These are phyloP conservation scores for Diaporthe citrichinensis DNA, from an alignment of 2,329 filamentous ascomycete species.

Conservation along the genomic window DNA sequence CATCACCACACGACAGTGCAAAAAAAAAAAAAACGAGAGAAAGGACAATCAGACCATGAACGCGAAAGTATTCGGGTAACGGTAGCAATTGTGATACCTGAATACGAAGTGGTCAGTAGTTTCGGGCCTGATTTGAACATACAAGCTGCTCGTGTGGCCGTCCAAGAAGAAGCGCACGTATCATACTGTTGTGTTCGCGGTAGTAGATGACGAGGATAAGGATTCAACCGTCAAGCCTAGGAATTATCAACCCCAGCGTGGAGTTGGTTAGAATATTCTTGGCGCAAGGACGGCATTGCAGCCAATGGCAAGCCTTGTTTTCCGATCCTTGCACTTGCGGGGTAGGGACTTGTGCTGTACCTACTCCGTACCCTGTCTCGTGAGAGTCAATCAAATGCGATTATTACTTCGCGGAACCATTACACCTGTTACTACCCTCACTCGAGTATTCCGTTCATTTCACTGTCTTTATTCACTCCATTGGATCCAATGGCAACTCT, in stretches of 20 bases:
- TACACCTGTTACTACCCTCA: neutral
- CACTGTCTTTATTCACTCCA: too few species aligned
- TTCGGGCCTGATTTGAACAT: neutral
- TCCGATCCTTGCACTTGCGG: slow-evolving; percentile 25
- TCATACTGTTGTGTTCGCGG: neutral
- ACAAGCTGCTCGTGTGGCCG: too few species aligned
- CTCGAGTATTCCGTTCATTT: neutral
- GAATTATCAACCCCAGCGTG: too few species aligned
- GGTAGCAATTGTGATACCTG: neutral
- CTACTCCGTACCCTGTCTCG: too few species aligned
- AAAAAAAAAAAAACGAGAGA: neutral
- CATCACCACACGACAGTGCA: neutral
- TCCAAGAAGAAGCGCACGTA: slow-evolving; percentile 9
- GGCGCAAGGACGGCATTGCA: neutral
- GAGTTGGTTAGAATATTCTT: neutral
- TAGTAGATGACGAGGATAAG: neutral
- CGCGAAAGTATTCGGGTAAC: neutral
- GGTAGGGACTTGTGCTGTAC: neutral
- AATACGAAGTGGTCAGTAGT: neutral
- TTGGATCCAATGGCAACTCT: too few species aligned
- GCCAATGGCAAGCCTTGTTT: neutral
- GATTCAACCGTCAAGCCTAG: neutral
- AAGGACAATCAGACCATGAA: neutral
- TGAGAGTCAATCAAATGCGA: neutral
- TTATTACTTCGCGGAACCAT: too few species aligned